Base-by-base conservation (phyloP, 1,284 basidiomycete genomes). In the Anthracocystis panici-leucophaei region DNA sequence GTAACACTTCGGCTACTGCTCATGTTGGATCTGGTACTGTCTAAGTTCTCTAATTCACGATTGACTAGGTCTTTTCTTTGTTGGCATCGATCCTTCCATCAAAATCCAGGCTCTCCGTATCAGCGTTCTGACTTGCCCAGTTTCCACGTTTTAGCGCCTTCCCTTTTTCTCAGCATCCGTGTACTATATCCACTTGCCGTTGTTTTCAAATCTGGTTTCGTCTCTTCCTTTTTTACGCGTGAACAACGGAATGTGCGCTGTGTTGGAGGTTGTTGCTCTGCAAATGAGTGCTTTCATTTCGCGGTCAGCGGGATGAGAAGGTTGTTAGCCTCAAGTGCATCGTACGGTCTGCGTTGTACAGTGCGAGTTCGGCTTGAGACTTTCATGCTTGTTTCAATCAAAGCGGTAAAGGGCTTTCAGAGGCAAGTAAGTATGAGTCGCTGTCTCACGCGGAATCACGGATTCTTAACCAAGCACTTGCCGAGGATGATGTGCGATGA, bases 1-100 rank as follows among this genome's bases (percentile, higher is more conserved):
- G 90, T 42, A 87, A 91, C 83, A 91, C 92, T 3, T 87, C 89
- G 27, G 90, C 91, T 23, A 89, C 91, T 12, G 89, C 90, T 52
- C 89, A 91, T 82, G 89, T 90, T 23, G 88, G 87, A 38, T 82
- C 80, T 1, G 67, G 70, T 29, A 78, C 80, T 27, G 77, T 78
- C 31, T 82, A 70, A 73, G 48, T 29, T 25, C 16, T 41, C 31
- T 3, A 10, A 3, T 44, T 12, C 29, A 42, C 21, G 5, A 18
- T 35, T 35, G 25, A 7, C 31, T 7, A 27, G 2, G 23, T 51
- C n/a, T 23, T 16, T 16, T 27, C 25, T 11, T 18, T 35, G 45
- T 18, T 42, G 23, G 51, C 41, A 33, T 31, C 27, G 40, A 18
- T 11, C 29, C 51, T 38, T 23, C 5, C 35, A 14, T 41, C 38